A percentile compares a stretch with the other conserved stretches of the same genome.
phyloP scores from a whole-genome alignment of 2,329 filamentous ascomycete genomes.

The Trichoderma oligosporum region DNA sequence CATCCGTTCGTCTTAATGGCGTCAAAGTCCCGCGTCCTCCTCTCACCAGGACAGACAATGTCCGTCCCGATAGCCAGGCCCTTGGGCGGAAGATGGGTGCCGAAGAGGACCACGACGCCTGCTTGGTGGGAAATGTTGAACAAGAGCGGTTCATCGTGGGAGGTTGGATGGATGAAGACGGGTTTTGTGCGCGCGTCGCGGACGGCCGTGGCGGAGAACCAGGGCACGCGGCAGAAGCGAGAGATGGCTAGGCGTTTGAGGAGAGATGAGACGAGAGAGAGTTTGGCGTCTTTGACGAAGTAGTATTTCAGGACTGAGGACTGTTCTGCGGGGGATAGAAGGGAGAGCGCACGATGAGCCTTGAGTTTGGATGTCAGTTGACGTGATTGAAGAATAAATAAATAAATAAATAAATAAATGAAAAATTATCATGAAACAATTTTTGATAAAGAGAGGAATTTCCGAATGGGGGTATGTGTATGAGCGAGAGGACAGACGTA shows the following conservation, averaged over 20 bases:
- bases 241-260: constrained; percentile 69
- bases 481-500: too few species aligned
- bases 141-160: constrained; percentile 46
- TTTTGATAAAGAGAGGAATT: too few species aligned
- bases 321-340: constrained; percentile 55
- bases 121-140: constrained; percentile 81
- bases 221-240: constrained; percentile 55
- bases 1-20: constrained; percentile 59
- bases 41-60: constrained; percentile 70
- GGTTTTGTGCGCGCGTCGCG: constrained; percentile 56
- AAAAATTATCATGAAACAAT: too few species aligned
- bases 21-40: constrained; percentile 57
- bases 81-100: constrained; percentile 38
- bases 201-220: constrained; percentile 55
- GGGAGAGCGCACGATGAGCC: constrained; percentile 52
- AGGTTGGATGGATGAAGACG: constrained; percentile 47
- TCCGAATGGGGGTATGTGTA: too few species aligned
- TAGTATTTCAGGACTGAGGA: constrained; percentile 57
- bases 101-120: constrained; percentile 66
- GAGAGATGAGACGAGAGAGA: constrained; percentile 67
- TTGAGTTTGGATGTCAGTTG: constrained; percentile 27
- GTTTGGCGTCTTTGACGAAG: constrained; percentile 68
- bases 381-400: neutral
- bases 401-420: neutral
- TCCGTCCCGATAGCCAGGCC: constrained; percentile 62